Percentiles rank a stretch among this genome's conserved stretches.
Conservation (phyloP, 2,329 filamentous ascomycete species). For the Clonostachys rosea region DNA sequence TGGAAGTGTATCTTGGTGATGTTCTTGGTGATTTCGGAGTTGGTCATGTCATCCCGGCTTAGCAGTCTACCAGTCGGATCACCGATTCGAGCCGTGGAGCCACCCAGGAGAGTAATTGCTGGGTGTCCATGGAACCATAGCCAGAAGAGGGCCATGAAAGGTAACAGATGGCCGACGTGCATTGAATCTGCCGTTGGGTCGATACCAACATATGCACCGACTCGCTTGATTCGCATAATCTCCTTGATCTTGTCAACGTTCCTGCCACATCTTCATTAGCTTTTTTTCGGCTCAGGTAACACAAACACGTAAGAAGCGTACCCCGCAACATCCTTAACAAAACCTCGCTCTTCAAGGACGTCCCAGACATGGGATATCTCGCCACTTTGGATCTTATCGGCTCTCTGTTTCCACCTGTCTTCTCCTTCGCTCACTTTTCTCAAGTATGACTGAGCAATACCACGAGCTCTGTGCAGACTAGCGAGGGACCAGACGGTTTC, state of each 20-base stretch:
- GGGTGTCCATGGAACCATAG: constrained; percentile 73
- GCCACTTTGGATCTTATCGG: constrained; percentile 42
- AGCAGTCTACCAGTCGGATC: constrained; percentile 70
- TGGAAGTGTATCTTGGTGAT: constrained; percentile 66
- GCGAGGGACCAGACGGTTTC: constrained; percentile 9
- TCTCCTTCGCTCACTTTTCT: constrained; percentile 35
- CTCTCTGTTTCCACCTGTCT: constrained; percentile 40
- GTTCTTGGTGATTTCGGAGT: constrained; percentile 54
- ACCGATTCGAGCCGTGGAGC: constrained; percentile 72
- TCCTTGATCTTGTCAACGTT: constrained; percentile 51
- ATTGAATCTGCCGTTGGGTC: constrained; percentile 78
- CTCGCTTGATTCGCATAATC: constrained; percentile 59
- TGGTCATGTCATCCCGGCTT: constrained; percentile 49
- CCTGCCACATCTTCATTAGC: constrained; percentile 14
- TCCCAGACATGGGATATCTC: constrained; percentile 52
- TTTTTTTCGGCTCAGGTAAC: not conserved
- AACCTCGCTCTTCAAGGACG: constrained; percentile 66
- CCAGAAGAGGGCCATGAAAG: constrained; percentile 82
- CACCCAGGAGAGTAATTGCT: constrained; percentile 64
- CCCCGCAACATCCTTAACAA: constrained; percentile 72
- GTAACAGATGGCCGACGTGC: constrained; percentile 75
- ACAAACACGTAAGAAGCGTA: constrained; percentile 27
- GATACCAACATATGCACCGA: constrained; percentile 75
- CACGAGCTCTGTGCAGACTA: constrained; percentile 20
- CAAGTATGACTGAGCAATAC: constrained; percentile 32